Base-by-base conservation (phyloP, 306 rosid species). In the Benincasa hispida region DNA sequence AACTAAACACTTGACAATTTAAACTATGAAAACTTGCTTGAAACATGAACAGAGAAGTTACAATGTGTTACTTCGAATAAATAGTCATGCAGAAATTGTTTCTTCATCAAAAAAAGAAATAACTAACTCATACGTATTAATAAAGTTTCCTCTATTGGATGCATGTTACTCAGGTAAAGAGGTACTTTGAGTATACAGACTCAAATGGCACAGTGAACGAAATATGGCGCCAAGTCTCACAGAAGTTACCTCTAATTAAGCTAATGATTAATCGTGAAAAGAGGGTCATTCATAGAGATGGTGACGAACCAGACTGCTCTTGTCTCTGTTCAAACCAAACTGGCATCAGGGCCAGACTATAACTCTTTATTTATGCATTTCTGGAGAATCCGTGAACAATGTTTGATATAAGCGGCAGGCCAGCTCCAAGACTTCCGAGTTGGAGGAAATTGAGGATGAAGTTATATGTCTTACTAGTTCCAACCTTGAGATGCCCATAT, bases 161-260 rank as follows among this genome's bases (percentile, higher is more conserved):
- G 57, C 56, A 8, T 60, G 55, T 76, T 75, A 85, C 83, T 72
- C 88, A 94, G 99, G 91, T 92, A 85, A 94, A 84, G 84, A 87
- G 78, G 55, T 94, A 87, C 82, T 94, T 94, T 58, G 83, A 88
- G 65, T 94, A 92, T 13, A 90, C 58, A 6, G 88, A 77, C 45
- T 78, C 83, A 22, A 82, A 88, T 14, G 93, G 91, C 41, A 77
- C 96, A 5, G 89, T 89, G 57, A 86, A 87, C 56, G 95, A 94
- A 82, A 92, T 92, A 80, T 94, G 99, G 99, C 95, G 88, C 77
- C 99, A 94, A 77, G 84, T 92, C 39, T 83, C 93, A 2, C 92
- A 74, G 74, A 94, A 94, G 88, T 84, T 92, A 37, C 95, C 97
- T 15, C 66, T 89, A 69, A 88, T 94, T 76, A 92, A 89, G 74